phyloP scores from a whole-genome alignment of 495 filamentous ascomycete species.

The Penicillium nucicola region DNA sequence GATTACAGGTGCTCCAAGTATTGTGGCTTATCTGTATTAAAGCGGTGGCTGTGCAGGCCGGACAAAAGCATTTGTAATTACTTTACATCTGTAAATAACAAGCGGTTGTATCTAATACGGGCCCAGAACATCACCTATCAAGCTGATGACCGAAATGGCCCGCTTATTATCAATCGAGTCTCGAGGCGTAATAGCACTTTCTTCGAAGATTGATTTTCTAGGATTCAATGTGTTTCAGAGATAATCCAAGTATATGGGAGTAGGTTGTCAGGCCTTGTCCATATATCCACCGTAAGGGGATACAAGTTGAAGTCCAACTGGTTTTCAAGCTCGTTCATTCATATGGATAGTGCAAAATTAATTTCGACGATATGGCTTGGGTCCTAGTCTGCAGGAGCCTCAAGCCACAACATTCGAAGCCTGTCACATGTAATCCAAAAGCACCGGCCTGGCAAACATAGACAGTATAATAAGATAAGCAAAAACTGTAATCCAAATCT shows the following conservation, averaged over 20 bases:
- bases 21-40: background rate
- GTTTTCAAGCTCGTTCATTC: background rate
- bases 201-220: background rate
- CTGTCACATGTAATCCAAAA: conserved; percentile 1
- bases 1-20: background rate
- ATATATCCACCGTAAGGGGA: background rate
- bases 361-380: background rate
- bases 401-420: background rate
- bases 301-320: background rate
- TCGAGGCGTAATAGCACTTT: background rate
- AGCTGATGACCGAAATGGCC: background rate
- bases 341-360: background rate
- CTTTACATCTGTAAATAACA: background rate
- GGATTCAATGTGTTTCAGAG: background rate
- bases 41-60: background rate
- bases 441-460: conserved; percentile 4
- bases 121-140: background rate
- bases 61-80: background rate
- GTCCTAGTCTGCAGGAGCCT: conserved; percentile 1
- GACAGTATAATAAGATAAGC: conserved; percentile 1
- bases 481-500: conserved; percentile 1
- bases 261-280: background rate
- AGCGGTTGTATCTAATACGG: background rate
- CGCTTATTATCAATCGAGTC: background rate
- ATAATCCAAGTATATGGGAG: background rate